A percentile compares a stretch with the other conserved stretches of the same genome.
Conservation (phyloP, 2,329 filamentous ascomycete species). For the Pseudocercospora fuligena region DNA sequence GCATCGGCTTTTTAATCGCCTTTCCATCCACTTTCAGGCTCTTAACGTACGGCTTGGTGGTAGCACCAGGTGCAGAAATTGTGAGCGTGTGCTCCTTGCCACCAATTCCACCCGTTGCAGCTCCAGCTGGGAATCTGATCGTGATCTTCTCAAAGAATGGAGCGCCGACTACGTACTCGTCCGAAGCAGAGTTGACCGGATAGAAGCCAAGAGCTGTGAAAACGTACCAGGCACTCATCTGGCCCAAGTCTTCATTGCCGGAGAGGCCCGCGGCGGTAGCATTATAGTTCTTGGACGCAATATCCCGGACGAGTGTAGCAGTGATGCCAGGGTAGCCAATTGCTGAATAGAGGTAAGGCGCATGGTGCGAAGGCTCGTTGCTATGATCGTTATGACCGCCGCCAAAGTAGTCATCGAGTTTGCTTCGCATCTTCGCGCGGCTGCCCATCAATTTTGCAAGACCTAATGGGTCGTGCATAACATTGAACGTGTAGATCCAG, state of each 20-base stretch:
- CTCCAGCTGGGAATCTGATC: slow-evolving; percentile 45
- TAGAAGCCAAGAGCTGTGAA: slow-evolving; percentile 56
- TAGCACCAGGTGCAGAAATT: slow-evolving; percentile 50
- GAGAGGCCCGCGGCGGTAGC: slow-evolving; percentile 52
- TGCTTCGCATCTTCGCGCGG: slow-evolving; percentile 46
- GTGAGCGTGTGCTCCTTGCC: slow-evolving; percentile 40
- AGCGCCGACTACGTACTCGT: slow-evolving; percentile 53
- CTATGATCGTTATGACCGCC: slow-evolving; percentile 54
- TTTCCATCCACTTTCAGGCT: slow-evolving; percentile 49
- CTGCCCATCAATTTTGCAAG: slow-evolving; percentile 49
- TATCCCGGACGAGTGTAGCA: slow-evolving; percentile 45
- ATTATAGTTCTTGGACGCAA: slow-evolving; percentile 52
- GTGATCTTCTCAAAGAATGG: slow-evolving; percentile 54
- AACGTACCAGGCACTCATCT: slow-evolving; percentile 58
- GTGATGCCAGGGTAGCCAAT: slow-evolving; percentile 48
- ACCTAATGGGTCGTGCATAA: slow-evolving; percentile 53
- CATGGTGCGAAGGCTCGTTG: slow-evolving; percentile 56
- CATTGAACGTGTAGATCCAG: slow-evolving; percentile 58
- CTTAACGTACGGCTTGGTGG: slow-evolving; percentile 48
- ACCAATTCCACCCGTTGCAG: slow-evolving; percentile 36
- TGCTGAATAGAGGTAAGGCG: slow-evolving; percentile 53
- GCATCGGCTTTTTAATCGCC: slow-evolving; percentile 40
- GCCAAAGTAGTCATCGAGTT: slow-evolving; percentile 53
- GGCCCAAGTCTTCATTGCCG: slow-evolving; percentile 56
- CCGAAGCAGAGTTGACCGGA: slow-evolving; percentile 51